Base-by-base conservation (phyloP, 1,284 basidiomycete species). In the Ceratobasidium sp. region DNA sequence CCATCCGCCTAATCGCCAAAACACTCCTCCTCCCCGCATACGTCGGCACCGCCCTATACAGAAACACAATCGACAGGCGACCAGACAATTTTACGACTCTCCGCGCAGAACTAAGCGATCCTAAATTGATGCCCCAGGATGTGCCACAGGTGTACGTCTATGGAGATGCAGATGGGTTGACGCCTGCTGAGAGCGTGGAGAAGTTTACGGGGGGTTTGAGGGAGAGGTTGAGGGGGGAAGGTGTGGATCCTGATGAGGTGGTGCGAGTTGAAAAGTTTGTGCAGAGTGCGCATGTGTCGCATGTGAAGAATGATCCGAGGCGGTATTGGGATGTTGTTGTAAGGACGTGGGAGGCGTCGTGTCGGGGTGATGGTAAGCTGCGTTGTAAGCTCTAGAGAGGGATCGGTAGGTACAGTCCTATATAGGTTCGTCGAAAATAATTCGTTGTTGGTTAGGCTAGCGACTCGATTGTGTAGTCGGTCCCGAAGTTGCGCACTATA, bases 91-190 rank as follows among this genome's bases (percentile, higher is more conserved):
- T 70, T 52, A 59, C 52, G 11, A 40, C 37, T 7, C 22, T 74
- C 0, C 59, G 61, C 15, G 1, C 17, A n/a, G 71, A 65, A 6
- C 29, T 74, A 1, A 74, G 61, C 61, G 71, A 74, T 22, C 15
- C 7, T 0, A 17, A 44, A 15, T 49, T 74, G 46, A 61, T 74
- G 1, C 71, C 71, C 1, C 71, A 51, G 17, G 0, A 32, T 22
- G 71, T 64, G 17, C 71, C 71, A 8, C 25, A 59, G 34, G 32
- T 51, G 17, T 74, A 54, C 34, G n/a, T 74, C 13, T 74, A 74
- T 43, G 61, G 57, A 15, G 71, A 74, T 43, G 56, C 32, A 6
- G 71, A 74, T 25, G 29, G 22, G 17, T 25, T 74, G 9, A 74
- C 46, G 0, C 46, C 59, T 8, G 32, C 44, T 22, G 44, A 65